A percentile compares a stretch with the other conserved stretches of the same genome.
phyloP scores from a whole-genome alignment of 768 basidiomycete genomes.

The Naganishia kalamii region DNA sequence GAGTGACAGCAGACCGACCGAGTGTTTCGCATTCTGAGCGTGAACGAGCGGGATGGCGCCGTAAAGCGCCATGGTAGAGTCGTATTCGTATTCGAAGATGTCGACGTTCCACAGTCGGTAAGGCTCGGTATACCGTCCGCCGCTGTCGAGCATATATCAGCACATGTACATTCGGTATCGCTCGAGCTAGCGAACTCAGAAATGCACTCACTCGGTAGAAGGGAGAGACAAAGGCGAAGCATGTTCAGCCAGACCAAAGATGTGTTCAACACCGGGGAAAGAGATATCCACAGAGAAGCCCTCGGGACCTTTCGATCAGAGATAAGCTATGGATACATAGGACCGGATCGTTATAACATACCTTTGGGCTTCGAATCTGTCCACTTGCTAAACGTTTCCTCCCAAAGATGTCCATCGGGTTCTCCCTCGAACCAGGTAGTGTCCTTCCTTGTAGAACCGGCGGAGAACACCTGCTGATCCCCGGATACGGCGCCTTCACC shows the following conservation, averaged over 20 bases:
- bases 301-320: conserved; percentile 70
- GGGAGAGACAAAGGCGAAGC: conserved; percentile 85
- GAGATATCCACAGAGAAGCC: conserved; percentile 84
- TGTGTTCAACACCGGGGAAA: conserved; percentile 82
- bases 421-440: conserved; percentile 80
- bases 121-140: conserved; percentile 78
- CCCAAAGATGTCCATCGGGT: conserved; percentile 75
- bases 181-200: background rate
- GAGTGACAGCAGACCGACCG: conserved; percentile 83
- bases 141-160: conserved; percentile 46
- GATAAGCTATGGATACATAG: background rate
- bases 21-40: conserved; percentile 77
- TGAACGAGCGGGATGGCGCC: conserved; percentile 89
- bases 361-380: conserved; percentile 95
- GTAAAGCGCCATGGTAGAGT: conserved; percentile 63
- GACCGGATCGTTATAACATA: conserved; percentile 40
- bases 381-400: conserved; percentile 79
- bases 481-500: conserved; percentile 38
- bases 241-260: conserved; percentile 95
- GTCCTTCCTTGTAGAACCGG: conserved; percentile 25
- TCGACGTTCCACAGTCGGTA: conserved; percentile 93
- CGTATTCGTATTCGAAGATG: conserved; percentile 87
- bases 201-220: conserved; percentile 53
- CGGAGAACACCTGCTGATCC: conserved; percentile 52
- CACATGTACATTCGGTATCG: background rate